phyloP scores from a whole-genome alignment of 2,329 filamentous ascomycete species.

The Leptographium flavum region DNA sequence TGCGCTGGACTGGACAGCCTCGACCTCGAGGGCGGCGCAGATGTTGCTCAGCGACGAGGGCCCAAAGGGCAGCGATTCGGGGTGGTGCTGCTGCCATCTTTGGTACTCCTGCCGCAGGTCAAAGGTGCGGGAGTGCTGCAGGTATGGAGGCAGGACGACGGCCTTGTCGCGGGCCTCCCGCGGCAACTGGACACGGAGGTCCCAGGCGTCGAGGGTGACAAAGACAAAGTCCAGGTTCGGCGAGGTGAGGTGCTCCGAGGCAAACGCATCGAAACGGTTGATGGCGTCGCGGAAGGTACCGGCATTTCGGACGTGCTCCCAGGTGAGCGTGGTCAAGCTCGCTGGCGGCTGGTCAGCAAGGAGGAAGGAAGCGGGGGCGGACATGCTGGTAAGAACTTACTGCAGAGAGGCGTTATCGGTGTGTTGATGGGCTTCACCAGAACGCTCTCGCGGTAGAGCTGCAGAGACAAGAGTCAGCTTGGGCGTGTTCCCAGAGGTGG shows the following conservation, averaged over 20 bases:
- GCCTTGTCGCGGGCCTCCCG: slow-evolving; percentile 97
- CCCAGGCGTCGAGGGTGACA: slow-evolving; percentile 96
- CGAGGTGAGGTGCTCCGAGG: slow-evolving; percentile 75
- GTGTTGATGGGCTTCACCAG: slow-evolving; percentile 98
- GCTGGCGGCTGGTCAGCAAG: slow-evolving; percentile 35
- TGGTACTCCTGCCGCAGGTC: slow-evolving; percentile 96
- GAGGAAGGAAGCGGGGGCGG: no score
- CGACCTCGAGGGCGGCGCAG: slow-evolving; percentile 93
- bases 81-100: slow-evolving; percentile 96
- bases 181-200: slow-evolving; percentile 91
- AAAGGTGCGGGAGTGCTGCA: slow-evolving; percentile 95
- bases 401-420: slow-evolving; percentile 95
- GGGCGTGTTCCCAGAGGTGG: background rate
- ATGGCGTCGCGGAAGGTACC: slow-evolving; percentile 95
- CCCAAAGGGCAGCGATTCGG: slow-evolving; percentile 91
- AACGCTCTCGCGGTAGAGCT: slow-evolving; percentile 91
- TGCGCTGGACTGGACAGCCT: slow-evolving; percentile 91
- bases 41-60: slow-evolving; percentile 94
- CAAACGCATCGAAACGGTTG: slow-evolving; percentile 86
- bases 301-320: slow-evolving; percentile 97
- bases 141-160: slow-evolving; percentile 87
- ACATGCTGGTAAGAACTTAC: no score
- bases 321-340: slow-evolving; percentile 92
- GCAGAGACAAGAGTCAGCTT: slow-evolving; percentile 7
- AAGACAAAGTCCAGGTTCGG: slow-evolving; percentile 97